phyloP scores from a whole-genome alignment of 2,329 filamentous ascomycete species.

The Amauroascus niger region DNA sequence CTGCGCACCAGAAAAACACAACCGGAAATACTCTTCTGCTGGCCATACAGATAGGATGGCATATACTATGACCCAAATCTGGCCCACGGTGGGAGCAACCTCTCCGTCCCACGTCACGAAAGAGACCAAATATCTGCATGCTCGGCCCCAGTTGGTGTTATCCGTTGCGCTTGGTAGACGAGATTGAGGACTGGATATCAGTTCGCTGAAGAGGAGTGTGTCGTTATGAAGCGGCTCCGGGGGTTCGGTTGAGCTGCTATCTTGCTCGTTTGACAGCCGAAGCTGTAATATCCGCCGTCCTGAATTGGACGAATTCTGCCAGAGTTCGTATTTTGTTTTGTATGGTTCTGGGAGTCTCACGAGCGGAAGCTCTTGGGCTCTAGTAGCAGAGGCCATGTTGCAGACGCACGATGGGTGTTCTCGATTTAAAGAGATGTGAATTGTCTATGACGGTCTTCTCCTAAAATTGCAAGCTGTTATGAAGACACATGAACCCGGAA shows the following conservation, averaged over 20 bases:
- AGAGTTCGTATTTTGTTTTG: conserved; percentile 21
- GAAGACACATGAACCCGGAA: no score
- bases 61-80: conserved; percentile 35
- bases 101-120: conserved; percentile 28
- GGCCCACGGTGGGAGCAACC: conserved; percentile 26
- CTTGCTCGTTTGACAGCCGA: conserved; percentile 17
- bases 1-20: conserved; percentile 25
- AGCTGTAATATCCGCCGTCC: conserved; percentile 18
- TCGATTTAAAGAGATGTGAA: no score
- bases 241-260: conserved; percentile 17
- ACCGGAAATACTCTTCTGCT: conserved; percentile 28
- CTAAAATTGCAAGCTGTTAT: no score
- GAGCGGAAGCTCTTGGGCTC: conserved; percentile 15
- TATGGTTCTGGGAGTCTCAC: conserved; percentile 21
- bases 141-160: conserved; percentile 34
- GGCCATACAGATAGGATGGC: conserved; percentile 29
- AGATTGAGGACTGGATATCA: conserved; percentile 20
- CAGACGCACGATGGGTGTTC: no score
- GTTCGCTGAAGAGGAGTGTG: conserved; percentile 26
- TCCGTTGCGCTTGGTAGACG: conserved; percentile 22
- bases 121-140: conserved; percentile 25
- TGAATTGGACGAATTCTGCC: conserved; percentile 13
- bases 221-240: conserved; percentile 25
- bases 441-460: no score
- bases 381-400: conserved; percentile 11